phyloP scores from a whole-genome alignment of 148 eudicot species.

The Suaeda aralocaspica region DNA sequence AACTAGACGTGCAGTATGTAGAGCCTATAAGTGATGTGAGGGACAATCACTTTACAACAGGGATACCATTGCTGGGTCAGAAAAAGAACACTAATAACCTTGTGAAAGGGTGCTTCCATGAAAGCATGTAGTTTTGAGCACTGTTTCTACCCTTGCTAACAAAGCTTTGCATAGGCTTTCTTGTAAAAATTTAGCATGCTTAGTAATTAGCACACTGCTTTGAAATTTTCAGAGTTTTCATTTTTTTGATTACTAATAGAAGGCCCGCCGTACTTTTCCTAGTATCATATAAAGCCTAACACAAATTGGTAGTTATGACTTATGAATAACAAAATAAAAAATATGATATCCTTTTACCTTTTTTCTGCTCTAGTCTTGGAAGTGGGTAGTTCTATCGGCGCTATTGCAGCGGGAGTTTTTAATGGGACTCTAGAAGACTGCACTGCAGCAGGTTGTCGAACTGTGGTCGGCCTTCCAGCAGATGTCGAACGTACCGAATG shows the following conservation, averaged over 20 bases:
- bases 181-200: slow-evolving; percentile 2
- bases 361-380: slow-evolving; percentile 44
- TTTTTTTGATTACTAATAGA: not conserved
- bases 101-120: not conserved
- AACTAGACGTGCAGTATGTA: not conserved
- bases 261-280: too few relatives aligned
- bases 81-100: too few relatives aligned
- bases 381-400: slow-evolving; percentile 66
- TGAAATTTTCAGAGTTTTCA: not conserved
- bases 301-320: not conserved
- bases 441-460: slow-evolving; percentile 45
- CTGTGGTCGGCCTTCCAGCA: slow-evolving; percentile 69
- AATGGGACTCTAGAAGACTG: slow-evolving; percentile 48
- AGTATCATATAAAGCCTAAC: not conserved
- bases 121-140: not conserved
- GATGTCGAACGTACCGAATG: slow-evolving; percentile 80
- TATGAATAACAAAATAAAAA: not conserved
- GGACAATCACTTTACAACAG: too few relatives aligned
- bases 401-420: slow-evolving; percentile 52
- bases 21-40: not conserved
- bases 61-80: too few relatives aligned
- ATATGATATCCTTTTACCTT: slow-evolving; percentile 41
- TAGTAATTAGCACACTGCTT: not conserved
- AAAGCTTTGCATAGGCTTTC: not conserved
- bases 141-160: not conserved